phyloP scores from a whole-genome alignment of 768 basidiomycete genomes.

The Termitomyces sp. region DNA sequence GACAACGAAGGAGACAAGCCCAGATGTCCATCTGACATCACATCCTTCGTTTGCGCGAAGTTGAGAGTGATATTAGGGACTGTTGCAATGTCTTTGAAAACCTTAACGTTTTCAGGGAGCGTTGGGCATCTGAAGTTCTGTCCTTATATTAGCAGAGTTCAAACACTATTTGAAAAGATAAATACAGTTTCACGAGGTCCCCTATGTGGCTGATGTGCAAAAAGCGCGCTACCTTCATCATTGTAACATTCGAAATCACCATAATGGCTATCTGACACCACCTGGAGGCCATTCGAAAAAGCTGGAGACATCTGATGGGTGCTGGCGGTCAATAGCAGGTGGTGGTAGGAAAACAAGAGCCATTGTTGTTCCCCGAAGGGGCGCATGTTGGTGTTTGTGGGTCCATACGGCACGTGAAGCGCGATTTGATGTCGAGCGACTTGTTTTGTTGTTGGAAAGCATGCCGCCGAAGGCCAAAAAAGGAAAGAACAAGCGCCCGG shows the following conservation, averaged over 20 bases:
- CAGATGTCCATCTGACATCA: background rate
- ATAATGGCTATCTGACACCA: background rate
- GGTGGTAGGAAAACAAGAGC: background rate
- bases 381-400: conserved; percentile 2
- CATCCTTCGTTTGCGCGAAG: conserved; percentile 1
- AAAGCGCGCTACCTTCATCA: background rate
- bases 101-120: background rate
- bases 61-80: conserved; percentile 5
- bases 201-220: conserved; percentile 1
- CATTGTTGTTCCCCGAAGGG: background rate
- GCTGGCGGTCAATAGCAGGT: background rate
- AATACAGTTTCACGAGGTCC: background rate
- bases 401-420: conserved; percentile 6
- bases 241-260: background rate
- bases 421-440: conserved; percentile 1
- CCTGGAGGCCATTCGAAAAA: background rate
- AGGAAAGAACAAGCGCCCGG: background rate
- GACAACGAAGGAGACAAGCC: background rate
- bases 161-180: background rate
- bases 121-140: background rate
- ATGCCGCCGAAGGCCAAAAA: background rate
- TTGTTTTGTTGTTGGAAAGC: background rate
- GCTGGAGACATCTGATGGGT: background rate
- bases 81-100: conserved; percentile 1
- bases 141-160: background rate